Percentiles rank a stretch among this genome's conserved stretches.
Evolutionary conservation across 2,329 filamentous ascomycete genomes (phyloP).

Genomic region (Fusarium mangiferae): DNA sequence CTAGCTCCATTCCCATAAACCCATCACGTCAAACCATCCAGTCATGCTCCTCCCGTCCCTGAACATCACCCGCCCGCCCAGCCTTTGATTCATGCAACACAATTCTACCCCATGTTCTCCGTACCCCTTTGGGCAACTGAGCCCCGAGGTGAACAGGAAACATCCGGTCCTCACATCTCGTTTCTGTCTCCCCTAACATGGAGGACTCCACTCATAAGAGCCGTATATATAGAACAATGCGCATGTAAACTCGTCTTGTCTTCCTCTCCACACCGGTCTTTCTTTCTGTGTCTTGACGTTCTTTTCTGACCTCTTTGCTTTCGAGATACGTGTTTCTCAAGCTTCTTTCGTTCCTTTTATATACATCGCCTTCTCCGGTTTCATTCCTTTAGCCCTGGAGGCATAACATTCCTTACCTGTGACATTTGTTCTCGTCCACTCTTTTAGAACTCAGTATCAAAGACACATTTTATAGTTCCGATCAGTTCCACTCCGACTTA

Average conservation of each 20-base stretch:
- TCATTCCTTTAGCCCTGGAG: conserved; percentile 38
- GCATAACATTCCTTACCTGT: conserved; percentile 33
- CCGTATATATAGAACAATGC: conserved; percentile 35
- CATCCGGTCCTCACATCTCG: conserved; percentile 24
- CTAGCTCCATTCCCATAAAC: background rate
- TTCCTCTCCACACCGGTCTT: conserved; percentile 29
- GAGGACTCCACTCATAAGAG: conserved; percentile 16
- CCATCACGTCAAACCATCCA: conserved; percentile 4
- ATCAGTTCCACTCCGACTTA: conserved; percentile 25
- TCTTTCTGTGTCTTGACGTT: conserved; percentile 34
- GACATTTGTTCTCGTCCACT: conserved; percentile 3
- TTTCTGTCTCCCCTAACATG: conserved; percentile 6
- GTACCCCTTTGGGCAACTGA: conserved; percentile 11
- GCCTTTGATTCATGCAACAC: conserved; percentile 12
- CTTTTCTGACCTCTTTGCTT: conserved; percentile 20
- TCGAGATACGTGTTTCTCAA: conserved; percentile 27
- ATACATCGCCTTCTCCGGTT: conserved; percentile 18
- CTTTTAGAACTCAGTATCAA: background rate
- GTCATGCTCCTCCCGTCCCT: conserved; percentile 21
- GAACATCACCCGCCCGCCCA: conserved; percentile 17
- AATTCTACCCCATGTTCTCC: conserved; percentile 21
- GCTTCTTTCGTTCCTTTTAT: conserved; percentile 22
- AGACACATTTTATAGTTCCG: background rate
- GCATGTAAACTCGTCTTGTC: conserved; percentile 1
- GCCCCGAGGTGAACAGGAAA: conserved; percentile 14